A percentile compares a stretch with the other conserved stretches of the same genome.
Conservation (phyloP, 148 eudicot species). For the Rhododendron vialii region DNA sequence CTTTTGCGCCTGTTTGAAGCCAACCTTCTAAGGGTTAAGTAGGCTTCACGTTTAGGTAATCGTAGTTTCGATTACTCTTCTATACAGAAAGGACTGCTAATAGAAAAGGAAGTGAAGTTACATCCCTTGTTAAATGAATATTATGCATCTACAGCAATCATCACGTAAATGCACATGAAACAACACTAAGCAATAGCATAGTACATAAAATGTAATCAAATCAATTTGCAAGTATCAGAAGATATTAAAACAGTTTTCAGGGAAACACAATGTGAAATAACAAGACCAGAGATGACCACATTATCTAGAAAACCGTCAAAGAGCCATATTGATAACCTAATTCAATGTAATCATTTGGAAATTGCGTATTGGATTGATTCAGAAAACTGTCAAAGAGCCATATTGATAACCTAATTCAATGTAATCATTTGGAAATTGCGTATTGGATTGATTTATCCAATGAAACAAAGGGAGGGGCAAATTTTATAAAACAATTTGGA, state of each 20-base stretch:
- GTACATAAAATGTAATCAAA: not conserved
- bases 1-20: not conserved
- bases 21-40: not conserved
- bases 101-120: not conserved
- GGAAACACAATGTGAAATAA: not conserved
- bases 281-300: not conserved
- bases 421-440: not conserved
- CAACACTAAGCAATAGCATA: not conserved
- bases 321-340: not conserved
- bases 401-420: not conserved
- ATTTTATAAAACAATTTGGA: not conserved
- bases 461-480: not conserved
- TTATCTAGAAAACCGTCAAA: not conserved
- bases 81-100: not conserved
- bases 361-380: not conserved
- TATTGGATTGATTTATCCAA: not conserved
- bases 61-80: not conserved
- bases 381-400: not conserved
- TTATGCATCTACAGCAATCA: not conserved
- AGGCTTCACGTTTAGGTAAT: not conserved
- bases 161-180: not conserved
- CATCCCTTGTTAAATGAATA: not conserved
- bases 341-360: not conserved
- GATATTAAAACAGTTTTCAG: not conserved
- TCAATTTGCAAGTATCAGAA: not conserved